These are phyloP conservation scores for Aspergillus avenaceus DNA, from an alignment of 495 filamentous ascomycete genomes.

Conservation along the genomic window DNA sequence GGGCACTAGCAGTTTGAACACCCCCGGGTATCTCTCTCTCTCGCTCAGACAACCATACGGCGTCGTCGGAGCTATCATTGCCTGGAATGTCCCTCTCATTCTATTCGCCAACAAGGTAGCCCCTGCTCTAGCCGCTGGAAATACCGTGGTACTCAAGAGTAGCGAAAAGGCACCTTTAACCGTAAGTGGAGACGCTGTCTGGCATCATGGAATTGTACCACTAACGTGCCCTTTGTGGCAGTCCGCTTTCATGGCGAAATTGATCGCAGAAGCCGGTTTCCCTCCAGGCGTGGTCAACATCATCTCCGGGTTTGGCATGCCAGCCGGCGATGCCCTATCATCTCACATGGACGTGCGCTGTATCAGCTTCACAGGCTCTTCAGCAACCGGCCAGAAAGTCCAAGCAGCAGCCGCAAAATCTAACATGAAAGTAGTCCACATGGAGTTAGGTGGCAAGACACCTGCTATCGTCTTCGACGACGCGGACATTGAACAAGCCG, in stretches of 20 bases:
- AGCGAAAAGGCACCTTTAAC: slow-evolving; percentile 55
- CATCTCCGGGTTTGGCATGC: slow-evolving; percentile 50
- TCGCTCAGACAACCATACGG: slow-evolving; percentile 29
- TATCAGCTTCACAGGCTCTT: slow-evolving; percentile 87
- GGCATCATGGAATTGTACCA: neutral
- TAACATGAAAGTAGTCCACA: slow-evolving; percentile 88
- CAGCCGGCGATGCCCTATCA: slow-evolving; percentile 47
- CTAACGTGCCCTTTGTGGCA: slow-evolving; percentile 22
- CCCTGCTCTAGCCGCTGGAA: slow-evolving; percentile 52
- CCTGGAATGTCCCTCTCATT: slow-evolving; percentile 29
- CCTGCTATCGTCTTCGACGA: slow-evolving; percentile 86
- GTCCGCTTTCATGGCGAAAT: slow-evolving; percentile 64
- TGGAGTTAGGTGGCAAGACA: slow-evolving; percentile 91
- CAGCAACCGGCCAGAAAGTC: slow-evolving; percentile 74
- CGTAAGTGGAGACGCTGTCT: slow-evolving; percentile 22
- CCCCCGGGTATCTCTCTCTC: slow-evolving; percentile 50
- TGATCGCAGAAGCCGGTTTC: slow-evolving; percentile 59
- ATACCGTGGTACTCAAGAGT: slow-evolving; percentile 53
- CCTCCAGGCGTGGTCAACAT: slow-evolving; percentile 54
- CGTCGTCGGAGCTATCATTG: slow-evolving; percentile 30
- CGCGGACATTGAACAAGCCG: slow-evolving; percentile 80
- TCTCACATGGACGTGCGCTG: slow-evolving; percentile 66
- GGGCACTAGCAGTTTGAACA: slow-evolving; percentile 55
- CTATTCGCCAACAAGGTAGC: slow-evolving; percentile 47
- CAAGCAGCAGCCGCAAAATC: slow-evolving; percentile 78